Percentiles rank a stretch among this genome's conserved stretches.
phyloP scores from a whole-genome alignment of 1,139 yeast species.

The Barnettozyma hawaiiensis region DNA sequence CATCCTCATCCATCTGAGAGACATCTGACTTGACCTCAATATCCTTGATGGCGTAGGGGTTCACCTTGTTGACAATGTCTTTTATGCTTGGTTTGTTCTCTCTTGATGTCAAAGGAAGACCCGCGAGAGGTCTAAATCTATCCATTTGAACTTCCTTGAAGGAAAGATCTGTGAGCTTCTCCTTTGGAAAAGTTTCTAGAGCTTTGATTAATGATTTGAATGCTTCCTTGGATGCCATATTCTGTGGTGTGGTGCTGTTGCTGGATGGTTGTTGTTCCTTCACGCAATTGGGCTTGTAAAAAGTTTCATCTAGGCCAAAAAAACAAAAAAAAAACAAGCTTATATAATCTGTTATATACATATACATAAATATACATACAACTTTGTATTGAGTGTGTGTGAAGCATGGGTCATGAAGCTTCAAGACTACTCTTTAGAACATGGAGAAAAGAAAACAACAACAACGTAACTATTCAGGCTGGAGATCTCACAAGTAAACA shows the following conservation, averaged over 20 bases:
- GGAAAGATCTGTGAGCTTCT: conserved; percentile 59
- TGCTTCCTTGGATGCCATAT: conserved; percentile 27
- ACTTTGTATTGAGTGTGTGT: background rate
- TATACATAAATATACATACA: background rate
- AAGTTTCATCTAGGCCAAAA: too few species aligned
- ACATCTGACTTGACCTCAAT: conserved; percentile 31
- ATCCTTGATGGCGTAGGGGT: conserved; percentile 30
- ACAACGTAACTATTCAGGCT: background rate
- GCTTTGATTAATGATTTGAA: conserved; percentile 37
- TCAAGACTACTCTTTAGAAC: too few species aligned
- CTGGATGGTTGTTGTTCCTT: too few species aligned
- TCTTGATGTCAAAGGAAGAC: conserved; percentile 24
- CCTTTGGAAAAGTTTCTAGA: conserved; percentile 50
- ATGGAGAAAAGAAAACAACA: too few species aligned
- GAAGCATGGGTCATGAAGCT: too few species aligned
- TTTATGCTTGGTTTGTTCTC: conserved; percentile 16
- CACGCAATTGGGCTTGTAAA: too few species aligned
- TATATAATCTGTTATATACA: too few species aligned
- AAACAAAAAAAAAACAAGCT: too few species aligned
- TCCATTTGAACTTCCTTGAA: conserved; percentile 62
- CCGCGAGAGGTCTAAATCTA: conserved; percentile 46
- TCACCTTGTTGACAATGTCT: conserved; percentile 24
- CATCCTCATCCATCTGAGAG: conserved; percentile 41
- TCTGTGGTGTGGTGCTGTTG: too few species aligned
- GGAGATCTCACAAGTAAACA: conserved; percentile 11